A percentile compares a stretch with the other conserved stretches of the same genome.
phyloP scores from a whole-genome alignment of 345 rosid species.

The Eucalyptus rudis region DNA sequence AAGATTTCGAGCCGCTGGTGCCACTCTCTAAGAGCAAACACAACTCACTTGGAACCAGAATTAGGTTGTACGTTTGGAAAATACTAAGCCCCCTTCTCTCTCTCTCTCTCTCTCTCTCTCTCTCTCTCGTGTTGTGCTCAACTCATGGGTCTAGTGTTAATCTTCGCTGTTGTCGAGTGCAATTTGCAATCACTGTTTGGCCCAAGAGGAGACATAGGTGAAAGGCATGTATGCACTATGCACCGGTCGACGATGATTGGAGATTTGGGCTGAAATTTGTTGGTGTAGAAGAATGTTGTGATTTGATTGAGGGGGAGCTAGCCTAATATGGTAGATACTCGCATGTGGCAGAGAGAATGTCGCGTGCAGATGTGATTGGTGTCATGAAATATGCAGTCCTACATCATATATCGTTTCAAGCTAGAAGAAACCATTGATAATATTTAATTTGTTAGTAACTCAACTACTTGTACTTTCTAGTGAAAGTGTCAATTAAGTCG shows the following conservation, averaged over 20 bases:
- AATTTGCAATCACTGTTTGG: background rate
- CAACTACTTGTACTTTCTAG: too few relatives aligned
- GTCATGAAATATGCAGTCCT: background rate
- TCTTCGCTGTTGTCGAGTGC: background rate
- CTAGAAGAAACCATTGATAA: background rate
- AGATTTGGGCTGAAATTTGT: too few relatives aligned
- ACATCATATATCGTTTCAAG: rapidly evolving
- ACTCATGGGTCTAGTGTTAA: background rate
- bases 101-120: too few relatives aligned
- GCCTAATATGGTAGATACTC: background rate
- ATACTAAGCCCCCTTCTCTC: background rate
- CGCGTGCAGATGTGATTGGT: background rate
- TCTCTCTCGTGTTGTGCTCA: background rate
- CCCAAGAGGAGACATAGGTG: background rate
- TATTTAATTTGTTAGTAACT: background rate
- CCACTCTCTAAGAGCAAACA: background rate
- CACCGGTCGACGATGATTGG: too few relatives aligned
- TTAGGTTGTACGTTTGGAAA: background rate
- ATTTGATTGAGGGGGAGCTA: too few relatives aligned
- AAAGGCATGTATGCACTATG: too few relatives aligned
- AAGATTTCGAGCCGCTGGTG: constrained; percentile 38
- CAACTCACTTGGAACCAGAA: background rate
- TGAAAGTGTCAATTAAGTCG: rapidly evolving
- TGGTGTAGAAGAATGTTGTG: too few relatives aligned
- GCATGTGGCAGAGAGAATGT: rapidly evolving